A percentile compares a stretch with the other conserved stretches of the same genome.
Evolutionary conservation across 2,329 filamentous ascomycete genomes (phyloP).

Genomic region (Colletotrichum limetticola): DNA sequence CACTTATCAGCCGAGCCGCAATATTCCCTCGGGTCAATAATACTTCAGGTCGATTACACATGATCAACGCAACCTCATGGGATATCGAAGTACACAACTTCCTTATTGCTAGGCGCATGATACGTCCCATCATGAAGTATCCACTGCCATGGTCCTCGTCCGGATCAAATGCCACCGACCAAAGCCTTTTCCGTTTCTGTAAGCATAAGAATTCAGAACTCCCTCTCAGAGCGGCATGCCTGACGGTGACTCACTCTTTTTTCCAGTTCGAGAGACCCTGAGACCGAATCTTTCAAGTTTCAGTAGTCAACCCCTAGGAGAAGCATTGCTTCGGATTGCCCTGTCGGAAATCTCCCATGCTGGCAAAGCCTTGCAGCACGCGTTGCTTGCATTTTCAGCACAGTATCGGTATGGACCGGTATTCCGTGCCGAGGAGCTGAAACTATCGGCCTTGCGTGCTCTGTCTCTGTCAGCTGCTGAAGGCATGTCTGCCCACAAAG

Average conservation of each 20-base stretch:
- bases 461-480: constrained; percentile 38
- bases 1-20: constrained; percentile 26
- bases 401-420: constrained; percentile 39
- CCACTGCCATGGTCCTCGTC: neutral
- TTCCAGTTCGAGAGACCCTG: neutral
- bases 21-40: neutral
- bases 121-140: neutral
- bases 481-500: constrained; percentile 32
- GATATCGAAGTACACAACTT: constrained; percentile 36
- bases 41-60: neutral
- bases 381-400: constrained; percentile 42
- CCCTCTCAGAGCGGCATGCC: neutral
- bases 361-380: constrained; percentile 37
- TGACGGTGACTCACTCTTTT: neutral
- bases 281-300: neutral
- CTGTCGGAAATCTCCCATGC: constrained; percentile 36
- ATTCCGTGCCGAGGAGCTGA: constrained; percentile 39
- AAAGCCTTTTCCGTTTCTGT: neutral
- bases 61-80: constrained; percentile 38
- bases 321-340: constrained; percentile 40
- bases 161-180: neutral
- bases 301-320: constrained; percentile 34
- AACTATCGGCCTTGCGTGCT: constrained; percentile 38
- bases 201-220: neutral
- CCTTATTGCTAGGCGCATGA: neutral